A percentile compares a stretch with the other conserved stretches of the same genome.
Conservation (phyloP, 371 early-diverging fungal species). For the Quaeritorhiza haematococci region DNA sequence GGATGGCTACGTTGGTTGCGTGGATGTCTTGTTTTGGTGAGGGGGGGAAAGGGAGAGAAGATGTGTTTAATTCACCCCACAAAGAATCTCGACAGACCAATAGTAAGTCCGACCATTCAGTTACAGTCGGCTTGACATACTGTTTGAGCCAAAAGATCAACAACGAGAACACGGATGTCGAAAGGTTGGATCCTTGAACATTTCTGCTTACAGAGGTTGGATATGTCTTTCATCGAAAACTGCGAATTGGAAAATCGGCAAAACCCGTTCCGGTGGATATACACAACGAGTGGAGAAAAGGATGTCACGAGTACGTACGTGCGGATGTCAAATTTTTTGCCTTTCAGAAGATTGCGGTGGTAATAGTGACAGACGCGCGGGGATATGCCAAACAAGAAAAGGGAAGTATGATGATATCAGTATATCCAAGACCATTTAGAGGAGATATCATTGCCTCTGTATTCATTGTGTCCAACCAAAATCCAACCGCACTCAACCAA, state of each 20-base stretch:
- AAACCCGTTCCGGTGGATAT: conserved; percentile 56
- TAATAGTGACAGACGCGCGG: neutral
- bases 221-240: conserved; percentile 55
- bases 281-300: conserved; percentile 49
- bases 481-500: neutral
- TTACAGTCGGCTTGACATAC: too few relatives aligned
- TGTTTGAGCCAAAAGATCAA: too few relatives aligned
- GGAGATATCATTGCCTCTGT: too few relatives aligned
- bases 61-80: too few relatives aligned
- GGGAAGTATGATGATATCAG: too few relatives aligned
- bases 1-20: conserved; percentile 60
- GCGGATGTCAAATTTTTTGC: conserved; percentile 57
- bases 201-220: conserved; percentile 39
- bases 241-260: conserved; percentile 52
- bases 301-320: conserved; percentile 51
- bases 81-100: too few relatives aligned
- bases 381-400: neutral
- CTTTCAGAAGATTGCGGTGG: conserved; percentile 16
- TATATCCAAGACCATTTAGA: too few relatives aligned
- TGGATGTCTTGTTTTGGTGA: conserved; percentile 37
- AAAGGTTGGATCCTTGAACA: neutral
- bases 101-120: too few relatives aligned
- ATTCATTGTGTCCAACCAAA: too few relatives aligned
- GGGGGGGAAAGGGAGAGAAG: too few relatives aligned
- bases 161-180: neutral